A percentile compares a stretch with the other conserved stretches of the same genome.
phyloP scores from a whole-genome alignment of 176 grass and related monocot species.

The Carex kokanica region DNA sequence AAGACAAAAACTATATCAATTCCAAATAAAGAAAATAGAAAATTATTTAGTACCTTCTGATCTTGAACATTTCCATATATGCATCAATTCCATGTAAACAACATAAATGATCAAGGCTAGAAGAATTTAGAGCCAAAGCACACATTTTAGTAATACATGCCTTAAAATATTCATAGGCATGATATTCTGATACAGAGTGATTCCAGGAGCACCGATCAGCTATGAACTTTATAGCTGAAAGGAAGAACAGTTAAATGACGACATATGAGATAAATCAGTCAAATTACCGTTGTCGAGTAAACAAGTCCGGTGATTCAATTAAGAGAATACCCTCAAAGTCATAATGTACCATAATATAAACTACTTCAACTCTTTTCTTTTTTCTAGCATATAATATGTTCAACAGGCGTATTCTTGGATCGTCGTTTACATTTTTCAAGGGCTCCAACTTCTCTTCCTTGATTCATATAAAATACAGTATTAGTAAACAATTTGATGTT shows the following conservation, averaged over 20 bases:
- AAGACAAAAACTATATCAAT: constrained; percentile 1
- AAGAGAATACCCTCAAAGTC: too few relatives aligned
- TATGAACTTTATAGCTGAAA: constrained; percentile 83
- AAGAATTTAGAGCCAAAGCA: background rate
- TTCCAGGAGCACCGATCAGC: constrained; percentile 81
- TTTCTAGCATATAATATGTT: too few relatives aligned
- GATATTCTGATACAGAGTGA: constrained; percentile 81
- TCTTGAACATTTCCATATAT: constrained; percentile 99
- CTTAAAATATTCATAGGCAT: constrained; percentile 97
- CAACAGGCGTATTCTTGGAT: too few relatives aligned
- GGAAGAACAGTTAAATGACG: constrained; percentile 59
- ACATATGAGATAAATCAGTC: background rate
- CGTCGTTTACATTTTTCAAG: too few relatives aligned
- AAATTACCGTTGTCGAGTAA: background rate
- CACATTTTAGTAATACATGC: constrained; percentile 31
- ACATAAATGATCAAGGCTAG: constrained; percentile 30
- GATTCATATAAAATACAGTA: too few relatives aligned
- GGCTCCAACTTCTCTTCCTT: too few relatives aligned
- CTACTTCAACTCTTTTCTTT: too few relatives aligned
- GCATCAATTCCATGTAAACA: constrained; percentile 25
- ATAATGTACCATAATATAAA: too few relatives aligned
- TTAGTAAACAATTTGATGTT: too few relatives aligned
- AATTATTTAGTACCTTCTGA: constrained; percentile 44
- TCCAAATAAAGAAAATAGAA: background rate
- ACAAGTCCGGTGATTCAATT: background rate